A percentile compares a stretch with the other conserved stretches of the same genome.
phyloP scores from a whole-genome alignment of 2,329 filamentous ascomycete genomes.

The Metarhizium guizhouense region DNA sequence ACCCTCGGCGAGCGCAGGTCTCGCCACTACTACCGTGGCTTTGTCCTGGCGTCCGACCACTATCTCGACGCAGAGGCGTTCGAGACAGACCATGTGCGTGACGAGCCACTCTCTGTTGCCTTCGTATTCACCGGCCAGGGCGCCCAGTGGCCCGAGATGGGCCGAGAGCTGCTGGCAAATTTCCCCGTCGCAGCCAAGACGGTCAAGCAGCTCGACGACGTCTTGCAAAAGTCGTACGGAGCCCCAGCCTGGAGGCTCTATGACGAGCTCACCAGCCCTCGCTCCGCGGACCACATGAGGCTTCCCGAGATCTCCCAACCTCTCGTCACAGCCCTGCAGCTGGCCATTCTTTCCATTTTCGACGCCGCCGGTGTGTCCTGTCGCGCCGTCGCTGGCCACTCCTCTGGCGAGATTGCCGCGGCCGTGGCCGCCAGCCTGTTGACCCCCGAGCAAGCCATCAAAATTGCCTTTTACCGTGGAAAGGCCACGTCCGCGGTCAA shows the following conservation, averaged over 20 bases:
- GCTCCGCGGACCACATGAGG: constrained; percentile 22
- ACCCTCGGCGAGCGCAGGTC: constrained; percentile 8
- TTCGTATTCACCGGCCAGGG: constrained; percentile 33
- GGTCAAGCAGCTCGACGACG: constrained; percentile 22
- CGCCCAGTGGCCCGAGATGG: constrained; percentile 29
- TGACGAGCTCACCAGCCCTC: constrained; percentile 28
- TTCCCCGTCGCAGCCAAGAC: constrained; percentile 26
- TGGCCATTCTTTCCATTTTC: constrained; percentile 35
- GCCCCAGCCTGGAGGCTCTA: constrained; percentile 24
- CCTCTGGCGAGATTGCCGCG: constrained; percentile 38
- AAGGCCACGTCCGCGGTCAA: constrained; percentile 34
- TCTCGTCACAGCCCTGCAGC: constrained; percentile 36
- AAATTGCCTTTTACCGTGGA: constrained; percentile 40
- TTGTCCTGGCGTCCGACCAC: too few species aligned
- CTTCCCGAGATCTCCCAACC: constrained; percentile 34
- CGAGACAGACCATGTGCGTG: too few species aligned
- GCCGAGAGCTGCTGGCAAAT: constrained; percentile 23
- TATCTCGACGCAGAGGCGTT: too few species aligned
- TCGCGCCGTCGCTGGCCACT: constrained; percentile 33
- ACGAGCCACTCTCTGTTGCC: too few species aligned
- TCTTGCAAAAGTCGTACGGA: constrained; percentile 21
- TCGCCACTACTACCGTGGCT: too few species aligned
- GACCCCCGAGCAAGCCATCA: constrained; percentile 34
- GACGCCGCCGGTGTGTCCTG: constrained; percentile 33
- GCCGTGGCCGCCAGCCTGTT: constrained; percentile 36